Percentiles rank a stretch among this genome's conserved stretches.
phyloP scores from a whole-genome alignment of 75 land plant genomes.

The Pinus taeda region DNA sequence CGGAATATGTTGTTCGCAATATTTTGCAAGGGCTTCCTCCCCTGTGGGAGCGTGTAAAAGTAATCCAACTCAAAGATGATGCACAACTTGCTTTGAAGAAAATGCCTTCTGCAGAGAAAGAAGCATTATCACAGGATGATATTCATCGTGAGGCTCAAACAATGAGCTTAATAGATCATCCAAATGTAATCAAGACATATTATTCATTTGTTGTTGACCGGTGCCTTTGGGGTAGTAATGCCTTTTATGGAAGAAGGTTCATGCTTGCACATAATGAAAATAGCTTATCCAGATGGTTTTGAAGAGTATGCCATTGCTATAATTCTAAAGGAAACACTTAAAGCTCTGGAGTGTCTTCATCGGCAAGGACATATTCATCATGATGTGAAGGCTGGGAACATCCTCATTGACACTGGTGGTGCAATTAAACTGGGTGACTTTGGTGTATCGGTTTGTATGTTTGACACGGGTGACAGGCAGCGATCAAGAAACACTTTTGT shows the following conservation, averaged over 20 bases:
- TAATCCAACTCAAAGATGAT: too few species aligned
- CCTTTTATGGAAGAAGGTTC: conserved; percentile 65
- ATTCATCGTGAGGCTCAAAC: conserved; percentile 48
- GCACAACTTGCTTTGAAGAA: too few species aligned
- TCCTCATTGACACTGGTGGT: conserved; percentile 53
- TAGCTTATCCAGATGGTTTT: conserved; percentile 60
- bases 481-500: conserved; percentile 61
- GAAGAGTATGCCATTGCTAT: conserved; percentile 53
- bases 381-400: conserved; percentile 78
- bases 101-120: too few species aligned
- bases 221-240: conserved; percentile 51
- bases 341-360: conserved; percentile 37
- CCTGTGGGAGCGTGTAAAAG: too few species aligned
- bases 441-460: conserved; percentile 74
- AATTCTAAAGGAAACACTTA: conserved; percentile 9
- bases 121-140: too few species aligned
- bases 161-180: conserved; percentile 49
- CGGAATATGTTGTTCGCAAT: too few species aligned
- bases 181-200: conserved; percentile 47
- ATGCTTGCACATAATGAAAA: conserved; percentile 60
- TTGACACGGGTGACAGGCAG: conserved; percentile 51
- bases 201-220: conserved; percentile 52
- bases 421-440: conserved; percentile 69
- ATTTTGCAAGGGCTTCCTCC: too few species aligned
- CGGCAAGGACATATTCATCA: conserved; percentile 48